Percentiles rank a stretch among this genome's conserved stretches.
Evolutionary conservation across 2,329 filamentous ascomycete genomes (phyloP).

Genomic region (Cercospora beticola): DNA sequence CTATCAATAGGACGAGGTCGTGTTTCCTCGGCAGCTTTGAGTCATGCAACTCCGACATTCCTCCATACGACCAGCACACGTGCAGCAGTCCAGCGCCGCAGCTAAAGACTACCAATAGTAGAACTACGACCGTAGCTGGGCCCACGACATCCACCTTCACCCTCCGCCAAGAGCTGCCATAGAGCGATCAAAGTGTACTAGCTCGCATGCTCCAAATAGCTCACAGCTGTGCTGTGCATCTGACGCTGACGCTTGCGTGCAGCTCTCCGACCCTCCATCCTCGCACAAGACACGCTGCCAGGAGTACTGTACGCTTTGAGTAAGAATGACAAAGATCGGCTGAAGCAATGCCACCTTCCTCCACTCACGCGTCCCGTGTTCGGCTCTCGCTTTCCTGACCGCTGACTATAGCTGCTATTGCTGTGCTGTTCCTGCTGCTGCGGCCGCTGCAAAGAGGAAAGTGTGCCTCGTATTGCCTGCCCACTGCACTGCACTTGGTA

Average conservation of each 20-base stretch:
- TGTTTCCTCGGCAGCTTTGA: background rate
- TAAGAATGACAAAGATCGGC: background rate
- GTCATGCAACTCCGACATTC: background rate
- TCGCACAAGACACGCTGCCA: background rate
- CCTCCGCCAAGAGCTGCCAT: background rate
- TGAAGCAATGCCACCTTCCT: background rate
- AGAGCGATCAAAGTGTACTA: background rate
- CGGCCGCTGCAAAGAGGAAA: background rate
- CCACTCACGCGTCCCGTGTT: background rate
- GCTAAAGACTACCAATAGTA: background rate
- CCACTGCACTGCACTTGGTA: background rate
- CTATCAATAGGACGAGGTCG: background rate
- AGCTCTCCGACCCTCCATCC: background rate
- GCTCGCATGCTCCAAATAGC: background rate
- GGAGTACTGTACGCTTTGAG: background rate
- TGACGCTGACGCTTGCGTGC: background rate
- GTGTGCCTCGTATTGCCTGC: constrained; percentile 2
- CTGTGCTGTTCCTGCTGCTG: background rate
- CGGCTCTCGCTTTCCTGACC: background rate
- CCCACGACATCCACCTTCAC: background rate
- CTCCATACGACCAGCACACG: background rate
- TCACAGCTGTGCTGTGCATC: background rate
- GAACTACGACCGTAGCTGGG: background rate
- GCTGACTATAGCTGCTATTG: background rate
- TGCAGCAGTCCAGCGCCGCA: background rate